Percentiles rank a stretch among this genome's conserved stretches.
These are phyloP conservation scores for Aurantiochytrium sp. DNA, from an alignment of 108 stramenopile species.

Conservation along the genomic window DNA sequence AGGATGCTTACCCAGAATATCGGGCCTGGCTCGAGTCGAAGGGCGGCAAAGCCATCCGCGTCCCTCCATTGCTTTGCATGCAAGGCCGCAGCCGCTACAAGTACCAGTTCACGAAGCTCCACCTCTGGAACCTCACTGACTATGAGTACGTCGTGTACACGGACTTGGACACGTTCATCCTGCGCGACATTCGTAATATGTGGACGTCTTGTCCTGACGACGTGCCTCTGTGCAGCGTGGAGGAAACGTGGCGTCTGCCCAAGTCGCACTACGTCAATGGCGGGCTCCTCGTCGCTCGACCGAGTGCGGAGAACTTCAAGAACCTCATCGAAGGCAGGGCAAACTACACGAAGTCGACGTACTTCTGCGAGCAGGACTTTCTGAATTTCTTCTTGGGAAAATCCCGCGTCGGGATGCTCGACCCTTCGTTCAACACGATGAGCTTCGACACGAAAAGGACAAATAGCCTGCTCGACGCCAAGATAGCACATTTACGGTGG, in stretches of 20 bases:
- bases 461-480: too few species aligned
- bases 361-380: too few species aligned
- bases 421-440: too few species aligned
- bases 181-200: background rate
- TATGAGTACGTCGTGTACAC: background rate
- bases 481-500: too few species aligned
- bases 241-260: background rate
- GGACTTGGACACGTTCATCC: background rate
- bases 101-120: background rate
- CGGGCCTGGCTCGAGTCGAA: background rate
- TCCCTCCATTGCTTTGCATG: background rate
- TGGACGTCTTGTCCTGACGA: background rate
- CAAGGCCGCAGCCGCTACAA: background rate
- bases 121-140: background rate
- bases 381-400: too few species aligned
- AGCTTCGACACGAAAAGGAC: too few species aligned
- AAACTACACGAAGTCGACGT: too few species aligned
- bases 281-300: too few species aligned
- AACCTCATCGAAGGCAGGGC: too few species aligned
- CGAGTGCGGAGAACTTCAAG: too few species aligned
- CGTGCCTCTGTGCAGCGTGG: background rate
- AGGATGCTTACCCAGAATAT: background rate
- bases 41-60: background rate
- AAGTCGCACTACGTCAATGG: too few species aligned
- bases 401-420: too few species aligned